Evolutionary conservation across 2,329 filamentous ascomycete species (phyloP).

Genomic region (Apiospora rasikravindrae): DNA sequence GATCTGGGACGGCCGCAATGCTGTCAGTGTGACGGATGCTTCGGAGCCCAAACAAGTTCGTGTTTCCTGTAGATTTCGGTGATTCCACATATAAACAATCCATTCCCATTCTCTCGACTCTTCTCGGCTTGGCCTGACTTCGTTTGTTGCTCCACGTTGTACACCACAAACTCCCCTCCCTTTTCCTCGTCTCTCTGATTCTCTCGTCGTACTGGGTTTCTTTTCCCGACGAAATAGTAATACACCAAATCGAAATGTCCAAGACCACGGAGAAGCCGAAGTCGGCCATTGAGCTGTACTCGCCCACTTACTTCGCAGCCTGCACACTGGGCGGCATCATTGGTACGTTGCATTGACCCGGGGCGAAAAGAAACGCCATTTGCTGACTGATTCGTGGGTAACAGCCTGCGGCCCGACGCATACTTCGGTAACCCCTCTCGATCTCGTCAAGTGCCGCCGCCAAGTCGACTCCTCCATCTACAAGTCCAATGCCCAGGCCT

Average conservation of each 20-base stretch:
- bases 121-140: neutral
- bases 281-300: conserved; percentile 23
- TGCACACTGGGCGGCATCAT: conserved; percentile 25
- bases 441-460: conserved; percentile 85
- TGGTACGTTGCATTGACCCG: conserved; percentile 12
- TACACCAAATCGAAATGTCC: conserved; percentile 16
- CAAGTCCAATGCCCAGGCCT: conserved; percentile 80
- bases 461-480: conserved; percentile 85
- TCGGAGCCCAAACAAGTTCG: neutral
- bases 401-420: conserved; percentile 24
- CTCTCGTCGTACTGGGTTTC: neutral
- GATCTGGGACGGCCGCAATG: neutral
- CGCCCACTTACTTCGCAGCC: conserved; percentile 24
- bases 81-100: neutral
- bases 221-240: neutral
- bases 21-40: neutral
- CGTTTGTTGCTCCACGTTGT: neutral
- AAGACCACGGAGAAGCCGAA: conserved; percentile 13
- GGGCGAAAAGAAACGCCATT: too few species aligned
- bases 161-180: neutral
- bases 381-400: neutral
- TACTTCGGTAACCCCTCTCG: conserved; percentile 59
- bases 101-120: neutral
- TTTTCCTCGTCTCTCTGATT: neutral
- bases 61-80: neutral